Base-by-base conservation (phyloP, 2,329 filamentous ascomycete species). In the Bipolaris zeicola region DNA sequence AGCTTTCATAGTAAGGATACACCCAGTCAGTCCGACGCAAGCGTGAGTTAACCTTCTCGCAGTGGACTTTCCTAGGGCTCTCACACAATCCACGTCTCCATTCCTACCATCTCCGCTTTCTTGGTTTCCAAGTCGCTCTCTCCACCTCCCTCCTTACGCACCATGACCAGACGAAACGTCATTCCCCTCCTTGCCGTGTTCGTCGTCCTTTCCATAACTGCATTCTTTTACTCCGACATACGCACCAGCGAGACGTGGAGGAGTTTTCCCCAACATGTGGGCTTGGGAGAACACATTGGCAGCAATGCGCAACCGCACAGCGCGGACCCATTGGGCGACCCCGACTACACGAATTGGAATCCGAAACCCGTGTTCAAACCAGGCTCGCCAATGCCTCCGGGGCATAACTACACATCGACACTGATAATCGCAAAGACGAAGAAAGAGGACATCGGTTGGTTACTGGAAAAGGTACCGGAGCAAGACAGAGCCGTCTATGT, bases 391-490 rank as follows among this genome's bases (percentile, higher is more conserved):
- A 68, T 74, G 64, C 78, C 81, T 0, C 62, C 76, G 0, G 80
- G 80, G 1, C 76, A 78, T 58, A 79, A 79, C 38, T 87, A 85
- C 64, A 83, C 82, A 3, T 82, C 81, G 24, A 78, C 76, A 1
- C 68, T 88, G 22, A 82, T 88, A 5, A 77, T 87, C 47, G 79
- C 85, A 1, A 79, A 80, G 44, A 80, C 80, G 20, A 80, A 79
- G 54, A 69, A 74, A 2, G 83, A 87, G 66, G 78, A 85, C 55
- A 78, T 80, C 2, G 69, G 66, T 28, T 87, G 85, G 85, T 80
- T 87, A n/a, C 75, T 80, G 33, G 63, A 78, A 13, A 77, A 83
- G 57, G 68, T 87, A 31, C 80, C 79, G 1, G 78, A 81, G 31
- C 77, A 85, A 57, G 62, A 66, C 16, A 76, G 75, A 22, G 77